A percentile compares a stretch with the other conserved stretches of the same genome.
phyloP scores from a whole-genome alignment of 2,329 filamentous ascomycete genomes.

The Cercospora zeina region DNA sequence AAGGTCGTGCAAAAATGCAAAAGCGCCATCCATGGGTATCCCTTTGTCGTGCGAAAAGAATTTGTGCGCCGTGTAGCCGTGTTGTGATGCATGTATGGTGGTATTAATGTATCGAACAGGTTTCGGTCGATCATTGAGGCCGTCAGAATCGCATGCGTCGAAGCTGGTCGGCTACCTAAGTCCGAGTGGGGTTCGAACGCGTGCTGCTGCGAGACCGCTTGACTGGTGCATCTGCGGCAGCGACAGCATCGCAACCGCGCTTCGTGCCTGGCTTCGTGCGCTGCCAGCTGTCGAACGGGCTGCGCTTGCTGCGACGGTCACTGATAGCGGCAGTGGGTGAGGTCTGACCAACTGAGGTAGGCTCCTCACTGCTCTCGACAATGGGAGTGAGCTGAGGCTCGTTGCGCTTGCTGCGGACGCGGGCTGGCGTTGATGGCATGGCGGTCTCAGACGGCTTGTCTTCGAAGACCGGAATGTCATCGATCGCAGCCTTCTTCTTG shows the following conservation, averaged over 20 bases:
- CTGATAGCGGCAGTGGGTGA: constrained; percentile 14
- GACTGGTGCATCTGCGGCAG: neutral
- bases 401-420: constrained; percentile 36
- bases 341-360: constrained; percentile 6
- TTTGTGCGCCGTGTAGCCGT: neutral
- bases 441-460: constrained; percentile 26
- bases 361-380: constrained; percentile 50
- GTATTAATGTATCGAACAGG: constrained; percentile 8
- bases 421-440: constrained; percentile 20
- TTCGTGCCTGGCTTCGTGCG: constrained; percentile 56
- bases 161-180: constrained; percentile 13
- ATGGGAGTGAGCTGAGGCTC: constrained; percentile 22
- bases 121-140: constrained; percentile 1
- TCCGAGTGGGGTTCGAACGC: constrained; percentile 8
- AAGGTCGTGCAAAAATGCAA: constrained; percentile 18
- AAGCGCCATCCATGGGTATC: constrained; percentile 14
- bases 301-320: constrained; percentile 42
- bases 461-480: constrained; percentile 34
- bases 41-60: constrained; percentile 2
- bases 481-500: constrained; percentile 30
- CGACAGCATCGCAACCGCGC: constrained; percentile 21
- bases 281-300: constrained; percentile 68
- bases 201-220: constrained; percentile 22
- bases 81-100: neutral
- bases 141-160: constrained; percentile 2